Base-by-base conservation (phyloP, 2,329 filamentous ascomycete species). In the Fusarium sp. region DNA sequence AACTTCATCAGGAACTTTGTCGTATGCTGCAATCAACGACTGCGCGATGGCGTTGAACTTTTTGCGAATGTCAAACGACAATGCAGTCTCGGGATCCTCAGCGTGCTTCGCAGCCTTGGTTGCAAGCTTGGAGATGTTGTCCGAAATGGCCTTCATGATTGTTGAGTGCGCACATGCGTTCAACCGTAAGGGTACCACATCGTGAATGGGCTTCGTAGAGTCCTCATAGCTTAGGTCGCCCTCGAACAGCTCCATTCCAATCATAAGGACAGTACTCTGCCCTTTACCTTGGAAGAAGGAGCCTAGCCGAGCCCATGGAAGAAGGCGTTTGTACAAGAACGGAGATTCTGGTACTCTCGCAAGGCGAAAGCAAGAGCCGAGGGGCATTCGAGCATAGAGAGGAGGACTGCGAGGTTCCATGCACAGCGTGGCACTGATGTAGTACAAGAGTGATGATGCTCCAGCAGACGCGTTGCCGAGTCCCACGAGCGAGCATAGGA, bases 91-190 rank as follows among this genome's bases (percentile, higher is more conserved):
- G 9, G 14, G 20, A n/a, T 10, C 4, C 34, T 40, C 23, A 27
- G 23, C 34, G 8, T 38, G 20, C 23, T 38, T 25, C 10, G 18
- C n/a, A 18, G 53, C 53, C 34, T 40, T 56, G 14, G 25, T 29
- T 18, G 53, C 53, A 56, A 56, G 53, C 23, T 38, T 40, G n/a
- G 53, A 27, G 20, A 56, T 56, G 33, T n/a, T 29, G 25, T 56
- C 23, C 6, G 53, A 38, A 27, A 56, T n/a, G n/a, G 14, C 11
- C 9, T 29, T 56, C 53, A 40, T 56, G 14, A 56, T 38, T 16
- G 34, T 38, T 20, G 53, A n/a, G 16, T 40, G n/a, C 1, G 53
- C 53, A 9, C 53, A 56, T 14, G 20, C 33, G 25, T 56, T 14
- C 20, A 20, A 8, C 7, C 53, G 33, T 9, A 40, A 14, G 10